A percentile compares a stretch with the other conserved stretches of the same genome.
These are phyloP conservation scores for Penicillium goetzii DNA, from an alignment of 495 filamentous ascomycete species.

Conservation along the genomic window DNA sequence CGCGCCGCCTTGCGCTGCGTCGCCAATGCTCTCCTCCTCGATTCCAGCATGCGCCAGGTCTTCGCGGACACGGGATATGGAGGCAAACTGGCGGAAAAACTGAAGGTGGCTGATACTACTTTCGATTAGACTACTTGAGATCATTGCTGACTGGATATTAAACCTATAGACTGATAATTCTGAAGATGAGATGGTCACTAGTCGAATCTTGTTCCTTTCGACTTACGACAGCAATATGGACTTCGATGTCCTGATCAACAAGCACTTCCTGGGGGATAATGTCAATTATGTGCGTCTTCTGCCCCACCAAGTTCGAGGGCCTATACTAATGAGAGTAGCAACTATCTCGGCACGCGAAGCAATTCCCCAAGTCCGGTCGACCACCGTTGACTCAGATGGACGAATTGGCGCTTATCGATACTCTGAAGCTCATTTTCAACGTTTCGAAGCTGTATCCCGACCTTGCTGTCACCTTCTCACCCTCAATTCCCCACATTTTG, in stretches of 20 bases:
- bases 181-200: constrained; percentile 87
- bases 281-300: constrained; percentile 59
- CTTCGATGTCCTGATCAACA: constrained; percentile 67
- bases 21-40: constrained; percentile 83
- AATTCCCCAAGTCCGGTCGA: constrained; percentile 53
- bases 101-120: constrained; percentile 56
- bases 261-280: constrained; percentile 70
- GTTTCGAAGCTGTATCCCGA: constrained; percentile 71
- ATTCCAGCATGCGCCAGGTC: constrained; percentile 69
- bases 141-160: not conserved
- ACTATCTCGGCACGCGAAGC: constrained; percentile 67
- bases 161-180: constrained; percentile 61
- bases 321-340: constrained; percentile 49
- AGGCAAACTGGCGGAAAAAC: constrained; percentile 66
- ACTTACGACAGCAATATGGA: constrained; percentile 80
- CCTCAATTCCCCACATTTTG: constrained; percentile 71
- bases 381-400: constrained; percentile 63
- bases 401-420: constrained; percentile 80
- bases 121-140: not conserved
- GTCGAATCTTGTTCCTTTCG: constrained; percentile 80
- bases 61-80: constrained; percentile 81
- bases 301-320: not conserved
- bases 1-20: constrained; percentile 82
- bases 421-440: constrained; percentile 88
- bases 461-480: constrained; percentile 60